Evolutionary conservation across 345 rosid genomes (phyloP).

Genomic region (Ricinus communis): DNA sequence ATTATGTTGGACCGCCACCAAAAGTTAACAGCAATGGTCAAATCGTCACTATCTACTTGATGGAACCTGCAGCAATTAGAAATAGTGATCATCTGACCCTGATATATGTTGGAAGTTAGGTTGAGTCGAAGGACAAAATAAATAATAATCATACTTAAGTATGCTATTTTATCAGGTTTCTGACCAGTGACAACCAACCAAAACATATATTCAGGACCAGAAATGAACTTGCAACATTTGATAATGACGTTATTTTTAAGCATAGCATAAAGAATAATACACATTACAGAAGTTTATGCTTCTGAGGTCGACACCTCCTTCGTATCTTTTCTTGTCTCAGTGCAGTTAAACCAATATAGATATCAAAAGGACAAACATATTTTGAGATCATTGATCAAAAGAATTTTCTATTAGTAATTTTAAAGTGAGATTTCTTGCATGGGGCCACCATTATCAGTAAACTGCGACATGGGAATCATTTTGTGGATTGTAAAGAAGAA

Average conservation of each 20-base stretch:
- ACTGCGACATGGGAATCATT: not conserved
- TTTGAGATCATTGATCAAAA: not conserved
- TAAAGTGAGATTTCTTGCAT: not conserved
- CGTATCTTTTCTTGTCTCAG: not conserved
- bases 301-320: not conserved
- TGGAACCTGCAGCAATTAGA: conserved; percentile 66
- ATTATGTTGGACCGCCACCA: conserved; percentile 80
- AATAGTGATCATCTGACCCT: conserved; percentile 25
- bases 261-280: not conserved
- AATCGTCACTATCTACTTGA: conserved; percentile 76
- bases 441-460: not conserved
- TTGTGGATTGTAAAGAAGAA: not conserved
- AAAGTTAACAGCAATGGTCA: conserved; percentile 82
- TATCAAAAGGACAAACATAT: not conserved
- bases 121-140: conserved; percentile 5
- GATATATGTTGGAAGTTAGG: conserved; percentile 5
- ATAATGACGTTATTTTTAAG: not conserved
- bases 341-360: not conserved
- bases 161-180: not conserved
- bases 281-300: not conserved
- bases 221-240: not conserved
- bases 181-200: not conserved
- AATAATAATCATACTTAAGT: not conserved
- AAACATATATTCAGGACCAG: not conserved
- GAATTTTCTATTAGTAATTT: not conserved